Conservation (phyloP, 371 early-diverging fungal species). For the Dichotomocladium elegans region DNA sequence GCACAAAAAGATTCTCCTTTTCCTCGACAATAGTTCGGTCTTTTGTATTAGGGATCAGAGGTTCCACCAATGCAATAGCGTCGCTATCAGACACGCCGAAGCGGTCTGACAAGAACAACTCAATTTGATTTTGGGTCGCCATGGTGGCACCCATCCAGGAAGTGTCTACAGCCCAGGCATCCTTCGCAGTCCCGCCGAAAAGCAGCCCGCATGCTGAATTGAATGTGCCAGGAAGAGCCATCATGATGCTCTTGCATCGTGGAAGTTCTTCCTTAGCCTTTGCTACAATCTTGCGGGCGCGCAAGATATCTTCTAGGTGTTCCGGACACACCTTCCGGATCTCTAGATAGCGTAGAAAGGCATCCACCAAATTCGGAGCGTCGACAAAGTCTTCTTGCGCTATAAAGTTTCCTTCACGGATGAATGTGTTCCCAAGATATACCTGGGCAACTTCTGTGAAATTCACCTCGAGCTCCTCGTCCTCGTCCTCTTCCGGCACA, state of each 20-base stretch:
- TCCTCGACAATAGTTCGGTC: conserved; percentile 14
- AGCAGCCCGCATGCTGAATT: conserved; percentile 46
- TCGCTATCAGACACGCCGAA: conserved; percentile 16
- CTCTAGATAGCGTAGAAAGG: conserved; percentile 51
- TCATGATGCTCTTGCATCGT: conserved; percentile 33
- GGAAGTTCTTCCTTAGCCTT: conserved; percentile 51
- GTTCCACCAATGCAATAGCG: conserved; percentile 7
- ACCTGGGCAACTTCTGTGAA: conserved; percentile 57
- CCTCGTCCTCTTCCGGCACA: conserved; percentile 48
- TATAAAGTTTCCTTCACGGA: conserved; percentile 40
- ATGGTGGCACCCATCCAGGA: conserved; percentile 25
- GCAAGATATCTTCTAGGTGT: conserved; percentile 42
- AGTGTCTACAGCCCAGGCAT: conserved; percentile 9
- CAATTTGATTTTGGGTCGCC: conserved; percentile 20
- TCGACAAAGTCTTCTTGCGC: conserved; percentile 39
- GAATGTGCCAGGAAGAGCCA: conserved; percentile 36
- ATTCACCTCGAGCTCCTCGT: conserved; percentile 35
- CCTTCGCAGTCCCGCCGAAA: conserved; percentile 34
- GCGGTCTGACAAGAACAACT: conserved; percentile 20
- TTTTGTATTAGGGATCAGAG: conserved; percentile 11
- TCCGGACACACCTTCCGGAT: conserved; percentile 56
- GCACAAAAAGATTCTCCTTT: conserved; percentile 15
- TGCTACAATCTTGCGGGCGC: conserved; percentile 39
- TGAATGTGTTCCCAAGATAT: conserved; percentile 49
- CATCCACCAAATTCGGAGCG: conserved; percentile 43